Evolutionary conservation across 116 monocot genomes (phyloP), one percentile per base, ranked within the genome.

Genomic region (Papilionanthe hybrid): DNA sequence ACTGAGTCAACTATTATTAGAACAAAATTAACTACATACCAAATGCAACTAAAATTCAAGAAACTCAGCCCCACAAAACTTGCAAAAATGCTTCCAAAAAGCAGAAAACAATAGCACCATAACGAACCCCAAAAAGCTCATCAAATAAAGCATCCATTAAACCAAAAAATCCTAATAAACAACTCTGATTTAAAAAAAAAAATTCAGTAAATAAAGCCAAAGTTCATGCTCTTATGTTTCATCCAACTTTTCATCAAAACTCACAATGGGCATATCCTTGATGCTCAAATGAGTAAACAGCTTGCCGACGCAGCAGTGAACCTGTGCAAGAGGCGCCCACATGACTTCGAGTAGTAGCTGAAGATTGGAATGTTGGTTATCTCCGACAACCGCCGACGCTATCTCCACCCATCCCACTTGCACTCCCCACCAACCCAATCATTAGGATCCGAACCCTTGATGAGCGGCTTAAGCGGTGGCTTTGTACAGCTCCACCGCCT

Each of bases 251-350:
- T 20, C n/a, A 69, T 4, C 11, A 1, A 60, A 60, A 42, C 84
- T 81, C 75, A 93, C 93, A 83, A 96, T 93, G 88, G 93, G 91
- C 44, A 87, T 79, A 50, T 92, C 91, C 58, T 93, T 90, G 83
- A 90, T 84, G 85, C 92, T 88, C 63, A 96, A 84, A 48, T 82
- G 92, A 10, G 88, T 92, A 56, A 92, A 75, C 0, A 83, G 93
- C 15, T 93, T 90, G 56, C 77, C 75, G 25, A 86, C 71, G 86
- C 71, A 83, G 79, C 92, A 92, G 53, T 86, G 85, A 23, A 96
- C 65, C 7, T 93, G 96, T 9, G 89, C 89, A 10, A 97, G 92
- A 0, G 94, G 97, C 2, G 97, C 89, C 3, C 94, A 92, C 92
- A 97, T 91, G 72, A 97, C 89, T 7, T 92, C 32, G 23, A 94